Percentiles rank a stretch among this genome's conserved stretches.
Evolutionary conservation across 352 stramenopile species (phyloP).

Genomic region (Globisporangium paroecandrum): DNA sequence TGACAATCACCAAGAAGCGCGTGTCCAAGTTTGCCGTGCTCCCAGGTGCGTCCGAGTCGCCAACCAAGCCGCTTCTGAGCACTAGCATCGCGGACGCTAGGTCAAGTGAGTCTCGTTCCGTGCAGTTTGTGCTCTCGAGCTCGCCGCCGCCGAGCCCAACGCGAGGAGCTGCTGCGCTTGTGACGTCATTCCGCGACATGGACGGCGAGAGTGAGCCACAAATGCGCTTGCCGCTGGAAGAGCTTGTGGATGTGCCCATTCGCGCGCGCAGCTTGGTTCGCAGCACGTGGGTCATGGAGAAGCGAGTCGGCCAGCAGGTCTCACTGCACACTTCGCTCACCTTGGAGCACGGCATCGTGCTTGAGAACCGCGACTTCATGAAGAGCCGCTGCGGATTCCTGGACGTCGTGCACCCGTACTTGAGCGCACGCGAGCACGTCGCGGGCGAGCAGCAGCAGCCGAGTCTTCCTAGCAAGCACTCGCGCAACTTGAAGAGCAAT

Average conservation of each 20-base stretch:
- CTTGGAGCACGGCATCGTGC: conserved; percentile 24
- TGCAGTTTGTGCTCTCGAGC: conserved; percentile 15
- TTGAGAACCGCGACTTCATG: conserved; percentile 26
- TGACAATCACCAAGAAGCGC: neutral
- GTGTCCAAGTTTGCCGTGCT: conserved; percentile 21
- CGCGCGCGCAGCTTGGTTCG: conserved; percentile 32
- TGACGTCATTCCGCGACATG: neutral
- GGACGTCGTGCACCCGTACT: conserved; percentile 36
- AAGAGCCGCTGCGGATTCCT: conserved; percentile 41
- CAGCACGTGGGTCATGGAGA: conserved; percentile 22
- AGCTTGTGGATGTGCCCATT: conserved; percentile 26
- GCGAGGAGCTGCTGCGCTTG: neutral
- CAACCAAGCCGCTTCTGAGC: conserved; percentile 11
- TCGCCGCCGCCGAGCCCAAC: conserved; percentile 15
- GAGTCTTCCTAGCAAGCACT: neutral
- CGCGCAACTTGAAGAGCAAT: neutral
- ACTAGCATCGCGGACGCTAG: conserved; percentile 17
- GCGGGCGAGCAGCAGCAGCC: neutral
- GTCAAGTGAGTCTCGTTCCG: conserved; percentile 19
- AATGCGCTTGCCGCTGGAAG: conserved; percentile 23
- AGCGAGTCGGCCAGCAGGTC: conserved; percentile 19
- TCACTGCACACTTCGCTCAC: conserved; percentile 18
- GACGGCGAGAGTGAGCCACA: neutral
- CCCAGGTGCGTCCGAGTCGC: conserved; percentile 12
- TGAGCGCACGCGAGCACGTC: conserved; percentile 22